phyloP scores from a whole-genome alignment of 129 eudicot species.

The Helianthus tuberosus region DNA sequence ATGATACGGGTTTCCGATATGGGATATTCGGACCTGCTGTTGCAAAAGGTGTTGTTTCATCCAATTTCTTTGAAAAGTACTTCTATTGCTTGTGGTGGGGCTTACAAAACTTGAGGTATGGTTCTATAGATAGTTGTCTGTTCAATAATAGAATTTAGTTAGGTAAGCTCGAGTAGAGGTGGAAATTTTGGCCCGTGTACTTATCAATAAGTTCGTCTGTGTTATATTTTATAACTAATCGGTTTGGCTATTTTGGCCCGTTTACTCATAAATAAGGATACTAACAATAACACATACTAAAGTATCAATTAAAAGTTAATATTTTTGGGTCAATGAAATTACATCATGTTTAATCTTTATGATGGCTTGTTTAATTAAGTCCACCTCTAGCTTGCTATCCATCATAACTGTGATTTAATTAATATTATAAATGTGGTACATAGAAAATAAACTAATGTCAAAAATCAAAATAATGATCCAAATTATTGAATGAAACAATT shows the following conservation, averaged over 20 bases:
- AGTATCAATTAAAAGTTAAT: not conserved
- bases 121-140: not conserved
- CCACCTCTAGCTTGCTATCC: not conserved
- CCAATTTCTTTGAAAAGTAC: slow-evolving; percentile 68
- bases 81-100: slow-evolving; percentile 99
- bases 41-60: slow-evolving; percentile 61
- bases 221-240: not conserved
- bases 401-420: not conserved
- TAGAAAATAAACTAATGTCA: not conserved
- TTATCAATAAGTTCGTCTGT: not conserved
- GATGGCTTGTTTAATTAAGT: not conserved
- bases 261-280: too few relatives aligned
- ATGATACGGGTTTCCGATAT: slow-evolving; percentile 44
- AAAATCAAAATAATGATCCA: not conserved
- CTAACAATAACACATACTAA: not conserved
- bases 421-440: not conserved
- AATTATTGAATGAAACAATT: not conserved
- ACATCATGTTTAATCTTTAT: not conserved
- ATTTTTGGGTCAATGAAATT: not conserved
- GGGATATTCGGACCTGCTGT: slow-evolving; percentile 85
- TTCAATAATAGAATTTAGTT: not conserved
- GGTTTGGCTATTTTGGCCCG: too few relatives aligned
- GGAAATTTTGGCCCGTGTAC: not conserved
- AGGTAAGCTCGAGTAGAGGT: slow-evolving; percentile 6
- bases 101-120: slow-evolving; percentile 79